Evolutionary conservation across 2,329 filamentous ascomycete species (phyloP).

Genomic region (Trichoderma sp.): DNA sequence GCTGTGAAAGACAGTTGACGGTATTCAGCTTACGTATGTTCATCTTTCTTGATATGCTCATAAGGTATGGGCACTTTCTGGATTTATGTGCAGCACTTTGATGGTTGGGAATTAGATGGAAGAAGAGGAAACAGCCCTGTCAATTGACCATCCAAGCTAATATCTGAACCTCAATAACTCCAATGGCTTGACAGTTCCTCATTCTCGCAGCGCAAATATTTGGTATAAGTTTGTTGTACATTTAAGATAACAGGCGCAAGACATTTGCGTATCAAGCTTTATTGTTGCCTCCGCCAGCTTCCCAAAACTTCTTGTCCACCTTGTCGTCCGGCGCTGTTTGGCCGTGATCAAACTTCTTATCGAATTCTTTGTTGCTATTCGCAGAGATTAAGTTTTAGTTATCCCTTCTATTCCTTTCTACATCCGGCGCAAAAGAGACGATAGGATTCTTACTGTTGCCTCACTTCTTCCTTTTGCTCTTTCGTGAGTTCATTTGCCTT

Average conservation of each 20-base stretch:
- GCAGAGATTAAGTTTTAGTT: background rate
- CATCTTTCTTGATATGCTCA: background rate
- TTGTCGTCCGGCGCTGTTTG: constrained; percentile 50
- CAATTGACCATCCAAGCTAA: background rate
- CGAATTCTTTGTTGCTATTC: constrained; percentile 56
- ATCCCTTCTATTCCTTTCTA: too few relatives aligned
- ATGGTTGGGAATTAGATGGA: background rate
- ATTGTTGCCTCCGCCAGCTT: background rate
- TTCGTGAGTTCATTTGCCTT: constrained; percentile 45
- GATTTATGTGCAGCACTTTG: too few relatives aligned
- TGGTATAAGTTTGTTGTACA: too few relatives aligned
- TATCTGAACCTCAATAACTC: background rate
- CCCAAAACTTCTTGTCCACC: constrained; percentile 61
- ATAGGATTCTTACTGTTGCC: constrained; percentile 47
- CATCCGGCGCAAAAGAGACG: too few relatives aligned
- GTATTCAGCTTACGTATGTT: background rate
- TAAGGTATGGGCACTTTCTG: background rate
- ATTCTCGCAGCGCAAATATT: background rate
- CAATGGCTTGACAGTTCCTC: background rate
- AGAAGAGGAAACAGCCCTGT: background rate
- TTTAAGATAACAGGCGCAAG: background rate
- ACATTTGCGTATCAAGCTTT: background rate
- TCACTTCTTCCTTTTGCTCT: constrained; percentile 60
- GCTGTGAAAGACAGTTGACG: too few relatives aligned
- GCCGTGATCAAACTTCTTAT: constrained; percentile 55